Conservation (phyloP, 257 asterid species). For the Buddleja alternifolia region DNA sequence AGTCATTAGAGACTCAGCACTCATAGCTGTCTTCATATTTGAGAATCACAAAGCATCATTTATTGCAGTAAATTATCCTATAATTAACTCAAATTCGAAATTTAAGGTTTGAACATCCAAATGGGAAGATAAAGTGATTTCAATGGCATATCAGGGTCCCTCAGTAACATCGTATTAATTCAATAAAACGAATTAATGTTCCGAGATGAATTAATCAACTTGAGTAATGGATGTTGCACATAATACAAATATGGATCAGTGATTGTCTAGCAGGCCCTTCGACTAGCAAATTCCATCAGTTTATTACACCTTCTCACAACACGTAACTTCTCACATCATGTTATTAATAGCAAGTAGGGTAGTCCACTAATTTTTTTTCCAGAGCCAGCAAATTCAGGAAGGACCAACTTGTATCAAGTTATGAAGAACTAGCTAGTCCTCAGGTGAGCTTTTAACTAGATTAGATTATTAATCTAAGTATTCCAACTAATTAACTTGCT, state of each 20-base stretch:
- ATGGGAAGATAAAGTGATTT: not conserved
- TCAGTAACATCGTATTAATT: too few species aligned
- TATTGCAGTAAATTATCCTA: not conserved
- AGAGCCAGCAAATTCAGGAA: too few species aligned
- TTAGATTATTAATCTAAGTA: too few species aligned
- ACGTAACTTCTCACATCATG: not conserved
- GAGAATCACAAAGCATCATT: not conserved
- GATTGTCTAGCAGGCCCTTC: not conserved
- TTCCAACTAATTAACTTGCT: too few species aligned
- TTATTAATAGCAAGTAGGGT: not conserved
- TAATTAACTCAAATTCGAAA: not conserved
- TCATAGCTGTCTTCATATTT: not conserved
- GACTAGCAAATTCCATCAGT: not conserved
- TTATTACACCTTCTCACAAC: not conserved
- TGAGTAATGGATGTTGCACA: too few species aligned
- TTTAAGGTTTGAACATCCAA: not conserved
- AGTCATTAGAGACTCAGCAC: not conserved
- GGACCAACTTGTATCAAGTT: too few species aligned
- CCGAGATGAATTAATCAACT: too few species aligned
- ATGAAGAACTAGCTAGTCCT: too few species aligned
- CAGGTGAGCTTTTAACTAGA: too few species aligned
- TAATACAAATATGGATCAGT: not conserved
- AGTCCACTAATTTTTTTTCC: too few species aligned
- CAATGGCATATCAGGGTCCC: too few species aligned
- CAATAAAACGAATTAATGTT: too few species aligned